phyloP scores from a whole-genome alignment of 2,329 filamentous ascomycete species.

The Beauveria medogensis region DNA sequence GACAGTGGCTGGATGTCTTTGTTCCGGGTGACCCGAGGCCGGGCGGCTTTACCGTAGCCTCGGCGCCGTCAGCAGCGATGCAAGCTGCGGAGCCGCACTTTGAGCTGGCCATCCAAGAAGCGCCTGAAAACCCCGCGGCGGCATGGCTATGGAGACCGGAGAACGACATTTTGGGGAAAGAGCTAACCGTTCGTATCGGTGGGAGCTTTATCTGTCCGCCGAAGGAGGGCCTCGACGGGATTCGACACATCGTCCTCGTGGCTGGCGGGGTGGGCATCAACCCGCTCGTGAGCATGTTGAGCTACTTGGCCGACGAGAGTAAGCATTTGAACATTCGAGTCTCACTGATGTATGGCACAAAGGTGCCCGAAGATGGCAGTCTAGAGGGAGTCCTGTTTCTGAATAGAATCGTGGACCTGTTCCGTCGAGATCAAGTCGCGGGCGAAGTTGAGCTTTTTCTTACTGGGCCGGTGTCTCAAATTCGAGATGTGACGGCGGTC shows the following conservation, averaged over 20 bases:
- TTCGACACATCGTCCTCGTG: slow-evolving; percentile 61
- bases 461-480: slow-evolving; percentile 24
- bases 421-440: slow-evolving; percentile 26
- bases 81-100: slow-evolving; percentile 39
- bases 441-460: slow-evolving; percentile 40
- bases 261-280: slow-evolving; percentile 81
- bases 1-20: slow-evolving; percentile 84
- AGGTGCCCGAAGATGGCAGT: slow-evolving; percentile 22
- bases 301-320: slow-evolving; percentile 42
- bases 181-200: slow-evolving; percentile 63
- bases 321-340: slow-evolving; percentile 32
- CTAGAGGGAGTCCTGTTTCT: slow-evolving; percentile 41
- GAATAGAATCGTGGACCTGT: slow-evolving; percentile 35
- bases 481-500: neutral
- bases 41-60: slow-evolving; percentile 85
- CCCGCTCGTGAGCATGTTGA: slow-evolving; percentile 67
- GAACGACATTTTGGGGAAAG: slow-evolving; percentile 47
- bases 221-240: slow-evolving; percentile 32
- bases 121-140: slow-evolving; percentile 62
- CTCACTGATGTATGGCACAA: slow-evolving; percentile 55
- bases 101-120: slow-evolving; percentile 71
- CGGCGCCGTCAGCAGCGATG: slow-evolving; percentile 51
- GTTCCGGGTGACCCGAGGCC: slow-evolving; percentile 61
- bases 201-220: slow-evolving; percentile 78
- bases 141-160: slow-evolving; percentile 63